Conservation (phyloP, 352 stramenopile species). For the Phytophthora aleatoria region DNA sequence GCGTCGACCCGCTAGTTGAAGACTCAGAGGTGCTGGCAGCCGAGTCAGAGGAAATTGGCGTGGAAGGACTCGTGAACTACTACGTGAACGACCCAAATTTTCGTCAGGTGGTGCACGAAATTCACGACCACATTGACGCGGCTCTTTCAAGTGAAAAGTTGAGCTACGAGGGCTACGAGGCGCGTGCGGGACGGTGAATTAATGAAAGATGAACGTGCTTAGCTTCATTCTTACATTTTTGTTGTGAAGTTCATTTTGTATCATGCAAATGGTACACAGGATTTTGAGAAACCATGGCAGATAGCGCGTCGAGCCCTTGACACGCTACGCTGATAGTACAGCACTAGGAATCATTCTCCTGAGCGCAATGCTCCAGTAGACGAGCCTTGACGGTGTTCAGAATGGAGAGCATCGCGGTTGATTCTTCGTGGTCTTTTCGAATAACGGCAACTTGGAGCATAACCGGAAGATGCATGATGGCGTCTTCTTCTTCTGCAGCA, state of each 20-base stretch:
- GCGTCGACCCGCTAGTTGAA: conserved; percentile 51
- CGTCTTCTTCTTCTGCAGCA: conserved; percentile 85
- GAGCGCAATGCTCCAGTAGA: conserved; percentile 58
- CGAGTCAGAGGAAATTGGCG: conserved; percentile 2
- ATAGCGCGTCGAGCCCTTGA: neutral
- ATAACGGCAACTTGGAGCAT: conserved; percentile 85
- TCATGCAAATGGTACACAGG: conserved; percentile 26
- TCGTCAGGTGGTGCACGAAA: conserved; percentile 38
- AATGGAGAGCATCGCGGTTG: conserved; percentile 74
- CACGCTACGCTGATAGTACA: neutral
- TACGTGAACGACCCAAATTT: conserved; percentile 44
- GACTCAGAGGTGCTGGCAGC: conserved; percentile 4
- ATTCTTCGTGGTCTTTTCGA: conserved; percentile 73
- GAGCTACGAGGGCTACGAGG: conserved; percentile 2
- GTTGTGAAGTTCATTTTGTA: conserved; percentile 1
- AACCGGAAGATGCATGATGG: conserved; percentile 89
- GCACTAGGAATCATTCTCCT: conserved; percentile 53
- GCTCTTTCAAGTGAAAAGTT: conserved; percentile 6
- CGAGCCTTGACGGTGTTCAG: conserved; percentile 75
- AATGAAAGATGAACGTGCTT: neutral
- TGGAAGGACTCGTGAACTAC: conserved; percentile 32
- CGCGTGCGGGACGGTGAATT: conserved; percentile 3
- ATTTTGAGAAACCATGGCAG: neutral
- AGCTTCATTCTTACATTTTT: conserved; percentile 13
- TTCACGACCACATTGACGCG: conserved; percentile 46